Evolutionary conservation across 2,329 filamentous ascomycete species (phyloP).

Genomic region (Amauroascus niger): DNA sequence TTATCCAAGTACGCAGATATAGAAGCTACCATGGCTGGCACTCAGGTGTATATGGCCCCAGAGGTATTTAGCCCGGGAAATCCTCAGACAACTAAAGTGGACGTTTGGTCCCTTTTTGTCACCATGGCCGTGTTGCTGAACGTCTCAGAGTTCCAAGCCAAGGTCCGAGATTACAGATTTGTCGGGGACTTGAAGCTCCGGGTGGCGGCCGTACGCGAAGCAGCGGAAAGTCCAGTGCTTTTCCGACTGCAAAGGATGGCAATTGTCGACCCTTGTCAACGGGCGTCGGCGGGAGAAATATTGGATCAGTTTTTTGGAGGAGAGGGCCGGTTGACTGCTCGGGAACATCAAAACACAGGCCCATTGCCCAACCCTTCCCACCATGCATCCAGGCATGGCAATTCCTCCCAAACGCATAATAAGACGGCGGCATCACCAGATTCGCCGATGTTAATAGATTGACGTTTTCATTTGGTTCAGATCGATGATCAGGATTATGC

Average conservation of each 20-base stretch:
- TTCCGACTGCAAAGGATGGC: conserved; percentile 16
- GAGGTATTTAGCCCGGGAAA: conserved; percentile 2
- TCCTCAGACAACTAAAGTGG: conserved; percentile 18
- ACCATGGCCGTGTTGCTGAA: neutral
- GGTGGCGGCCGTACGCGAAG: neutral
- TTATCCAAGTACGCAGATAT: conserved; percentile 13
- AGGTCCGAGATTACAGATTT: too few species aligned
- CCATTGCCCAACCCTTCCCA: too few species aligned
- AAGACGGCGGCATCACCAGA: too few species aligned
- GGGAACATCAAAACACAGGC: neutral
- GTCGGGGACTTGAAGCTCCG: too few species aligned
- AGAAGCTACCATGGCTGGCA: conserved; percentile 12
- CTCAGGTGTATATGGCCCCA: conserved; percentile 18
- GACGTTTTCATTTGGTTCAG: too few species aligned
- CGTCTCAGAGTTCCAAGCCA: neutral
- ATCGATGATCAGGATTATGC: too few species aligned
- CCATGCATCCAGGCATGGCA: too few species aligned
- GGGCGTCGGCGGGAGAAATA: conserved; percentile 24
- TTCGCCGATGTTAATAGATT: too few species aligned
- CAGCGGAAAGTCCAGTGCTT: neutral
- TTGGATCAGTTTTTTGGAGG: conserved; percentile 17
- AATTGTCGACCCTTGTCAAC: conserved; percentile 15
- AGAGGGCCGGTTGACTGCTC: too few species aligned
- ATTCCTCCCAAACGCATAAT: too few species aligned
- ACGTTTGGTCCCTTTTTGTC: conserved; percentile 20